A percentile compares a stretch with the other conserved stretches of the same genome.
These are phyloP conservation scores for Sordariomycetes sp. DNA, from an alignment of 2,329 filamentous ascomycete genomes.

Conservation along the genomic window DNA sequence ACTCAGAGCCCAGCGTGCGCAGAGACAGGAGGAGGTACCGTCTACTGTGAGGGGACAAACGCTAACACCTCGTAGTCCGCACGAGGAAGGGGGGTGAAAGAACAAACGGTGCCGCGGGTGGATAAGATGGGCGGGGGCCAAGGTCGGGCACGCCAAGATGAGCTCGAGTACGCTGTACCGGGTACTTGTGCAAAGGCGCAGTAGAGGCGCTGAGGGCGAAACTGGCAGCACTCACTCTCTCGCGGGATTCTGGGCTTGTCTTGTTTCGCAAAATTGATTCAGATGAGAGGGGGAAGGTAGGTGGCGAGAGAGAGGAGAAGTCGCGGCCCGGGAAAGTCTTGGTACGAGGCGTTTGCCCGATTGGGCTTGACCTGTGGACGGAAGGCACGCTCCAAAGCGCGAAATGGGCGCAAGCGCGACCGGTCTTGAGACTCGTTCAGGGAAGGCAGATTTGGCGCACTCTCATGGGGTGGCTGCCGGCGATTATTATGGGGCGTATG, in stretches of 20 bases:
- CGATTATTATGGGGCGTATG: too few species aligned
- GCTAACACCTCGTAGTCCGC: too few species aligned
- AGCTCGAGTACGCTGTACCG: not conserved
- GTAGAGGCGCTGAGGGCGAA: not conserved
- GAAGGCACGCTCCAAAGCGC: not conserved
- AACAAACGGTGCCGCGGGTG: not conserved
- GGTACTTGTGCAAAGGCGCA: not conserved
- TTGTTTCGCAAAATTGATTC: too few species aligned
- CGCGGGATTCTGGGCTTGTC: not conserved
- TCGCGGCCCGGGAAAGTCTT: not conserved
- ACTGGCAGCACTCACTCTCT: not conserved
- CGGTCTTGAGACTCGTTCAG: not conserved
- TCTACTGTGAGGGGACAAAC: not conserved
- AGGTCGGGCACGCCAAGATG: too few species aligned
- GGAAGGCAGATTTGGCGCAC: too few species aligned
- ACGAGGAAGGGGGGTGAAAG: not conserved
- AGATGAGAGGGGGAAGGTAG: not conserved
- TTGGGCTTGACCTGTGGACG: not conserved
- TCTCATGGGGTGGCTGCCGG: too few species aligned
- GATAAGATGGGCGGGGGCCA: not conserved
- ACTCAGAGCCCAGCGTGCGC: not conserved
- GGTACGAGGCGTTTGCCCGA: not conserved
- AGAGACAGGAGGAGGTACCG: not conserved
- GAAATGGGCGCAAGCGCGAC: not conserved
- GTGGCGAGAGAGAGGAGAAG: not conserved